Conservation (phyloP, 2,329 filamentous ascomycete genomes). For the Cladophialophora chaetospira region DNA sequence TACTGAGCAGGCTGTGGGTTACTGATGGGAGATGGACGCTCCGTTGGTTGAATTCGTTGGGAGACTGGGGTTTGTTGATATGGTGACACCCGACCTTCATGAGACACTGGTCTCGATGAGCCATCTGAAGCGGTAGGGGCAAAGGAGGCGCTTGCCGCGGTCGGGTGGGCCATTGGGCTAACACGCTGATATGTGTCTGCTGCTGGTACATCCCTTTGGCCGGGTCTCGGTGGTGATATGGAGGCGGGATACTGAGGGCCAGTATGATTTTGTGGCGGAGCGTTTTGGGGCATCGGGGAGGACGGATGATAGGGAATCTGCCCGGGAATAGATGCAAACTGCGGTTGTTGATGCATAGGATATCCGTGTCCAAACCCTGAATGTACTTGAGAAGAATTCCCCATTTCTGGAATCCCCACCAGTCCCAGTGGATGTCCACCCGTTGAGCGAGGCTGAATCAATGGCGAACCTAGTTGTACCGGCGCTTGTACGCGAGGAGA, state of each 20-base stretch:
- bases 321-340: conserved; percentile 34
- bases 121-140: conserved; percentile 13
- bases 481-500: conserved; percentile 5
- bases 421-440: conserved; percentile 7
- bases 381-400: conserved; percentile 5
- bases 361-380: conserved; percentile 7
- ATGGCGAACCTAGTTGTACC: conserved; percentile 10
- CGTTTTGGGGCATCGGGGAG: background rate
- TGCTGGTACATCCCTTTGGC: background rate
- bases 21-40: conserved; percentile 18
- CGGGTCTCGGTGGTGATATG: background rate
- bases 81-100: conserved; percentile 21
- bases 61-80: conserved; percentile 17
- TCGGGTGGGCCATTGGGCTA: background rate
- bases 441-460: conserved; percentile 18
- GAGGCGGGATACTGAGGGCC: conserved; percentile 4
- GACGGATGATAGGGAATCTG: background rate
- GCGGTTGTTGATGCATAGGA: conserved; percentile 9
- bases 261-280: background rate
- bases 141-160: conserved; percentile 6
- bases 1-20: conserved; percentile 4
- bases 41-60: conserved; percentile 13
- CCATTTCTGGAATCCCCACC: conserved; percentile 23
- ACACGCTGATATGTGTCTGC: conserved; percentile 1
- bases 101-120: conserved; percentile 24